Base-by-base conservation (phyloP, 1,139 yeast species). In the Protomyces macrosporus region DNA sequence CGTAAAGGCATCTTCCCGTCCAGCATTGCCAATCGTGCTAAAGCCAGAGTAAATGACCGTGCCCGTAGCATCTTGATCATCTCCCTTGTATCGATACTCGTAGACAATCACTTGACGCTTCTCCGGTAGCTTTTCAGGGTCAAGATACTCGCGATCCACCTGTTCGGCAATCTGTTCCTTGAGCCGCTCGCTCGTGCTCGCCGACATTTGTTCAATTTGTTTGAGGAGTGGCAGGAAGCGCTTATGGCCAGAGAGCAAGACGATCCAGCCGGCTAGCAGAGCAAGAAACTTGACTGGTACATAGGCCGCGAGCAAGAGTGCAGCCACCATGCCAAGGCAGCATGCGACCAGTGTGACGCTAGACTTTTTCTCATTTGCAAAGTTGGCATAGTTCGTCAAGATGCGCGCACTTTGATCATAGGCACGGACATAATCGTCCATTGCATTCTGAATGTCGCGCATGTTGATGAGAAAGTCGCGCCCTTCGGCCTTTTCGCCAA, bases 391-490 rank as follows among this genome's bases (percentile, higher is more conserved):
- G 69, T 6, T 72, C 7, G 52, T 37, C 10, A 58, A 33, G 10
- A 55, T 42, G n/a, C 9, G 42, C 30, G 53, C 68, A 34, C 66
- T 34, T 14, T 45, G 42, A 58, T 69, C 71, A 55, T 68, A 69
- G 16, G 63, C 34, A 23, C 52, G 64, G 4, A 69, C 60, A 53
- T 65, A 67, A 42, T 69, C 70, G 56, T 68, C 71, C 71, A 69
- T 69, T 12, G 68, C 63, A 37, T 69, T 69, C 67, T 79, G 81
- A 10, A 79, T 69, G 67, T 79, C 81, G 54, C 81, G 72, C 71
- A 79, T 67, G 62, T 78, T 78, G 6, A 77, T 72, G 3, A 78
- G 69, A 56, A 69, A 69, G 40, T 69, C 71, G 32, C 60, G 53
- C 30, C 62, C 61, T 34, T 61, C 62, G 5, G 65, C 56, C 9